Evolutionary conservation across 23 red algal species (phyloP).

Genomic region (Agarophyton chilense): DNA sequence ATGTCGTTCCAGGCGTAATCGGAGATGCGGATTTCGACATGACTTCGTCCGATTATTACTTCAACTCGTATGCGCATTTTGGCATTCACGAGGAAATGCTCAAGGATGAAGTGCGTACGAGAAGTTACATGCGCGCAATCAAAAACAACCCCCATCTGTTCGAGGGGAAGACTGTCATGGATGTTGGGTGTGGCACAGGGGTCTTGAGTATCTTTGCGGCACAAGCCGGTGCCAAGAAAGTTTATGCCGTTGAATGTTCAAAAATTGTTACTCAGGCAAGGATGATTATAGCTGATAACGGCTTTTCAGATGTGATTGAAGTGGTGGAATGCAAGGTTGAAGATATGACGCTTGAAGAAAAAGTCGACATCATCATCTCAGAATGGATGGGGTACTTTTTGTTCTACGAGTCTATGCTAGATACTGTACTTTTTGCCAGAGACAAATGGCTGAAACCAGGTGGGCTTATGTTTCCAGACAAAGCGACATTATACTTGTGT

Average conservation of each 20-base stretch:
- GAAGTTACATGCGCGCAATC: constrained; percentile 96
- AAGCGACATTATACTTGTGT: constrained; percentile 84
- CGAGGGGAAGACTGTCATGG: constrained; percentile 85
- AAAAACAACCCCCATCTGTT: constrained; percentile 88
- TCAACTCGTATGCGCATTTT: constrained; percentile 98
- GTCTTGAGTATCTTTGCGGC: constrained; percentile 96
- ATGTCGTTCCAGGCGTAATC: constrained; percentile 64
- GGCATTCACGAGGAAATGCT: constrained; percentile 99
- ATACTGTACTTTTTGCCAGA: constrained; percentile 90
- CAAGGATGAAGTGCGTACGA: constrained; percentile 92
- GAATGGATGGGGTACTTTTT: constrained; percentile 99
- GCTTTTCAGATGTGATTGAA: constrained; percentile 78
- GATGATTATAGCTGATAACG: constrained; percentile 79
- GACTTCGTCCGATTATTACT: constrained; percentile 98
- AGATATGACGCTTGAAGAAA: constrained; percentile 80
- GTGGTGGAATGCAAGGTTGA: constrained; percentile 88
- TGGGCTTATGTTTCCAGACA: constrained; percentile 94
- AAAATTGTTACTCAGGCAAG: constrained; percentile 91
- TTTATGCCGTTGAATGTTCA: constrained; percentile 93
- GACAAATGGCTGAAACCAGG: constrained; percentile 91
- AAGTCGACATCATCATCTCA: constrained; percentile 97
- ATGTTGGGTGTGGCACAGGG: constrained; percentile 97
- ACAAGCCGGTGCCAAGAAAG: constrained; percentile 90
- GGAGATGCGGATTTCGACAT: constrained; percentile 77
- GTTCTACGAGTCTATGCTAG: constrained; percentile 99